Percentiles rank a stretch among this genome's conserved stretches.
Conservation (phyloP, 495 filamentous ascomycete species). For the Penicillium pancosmium region DNA sequence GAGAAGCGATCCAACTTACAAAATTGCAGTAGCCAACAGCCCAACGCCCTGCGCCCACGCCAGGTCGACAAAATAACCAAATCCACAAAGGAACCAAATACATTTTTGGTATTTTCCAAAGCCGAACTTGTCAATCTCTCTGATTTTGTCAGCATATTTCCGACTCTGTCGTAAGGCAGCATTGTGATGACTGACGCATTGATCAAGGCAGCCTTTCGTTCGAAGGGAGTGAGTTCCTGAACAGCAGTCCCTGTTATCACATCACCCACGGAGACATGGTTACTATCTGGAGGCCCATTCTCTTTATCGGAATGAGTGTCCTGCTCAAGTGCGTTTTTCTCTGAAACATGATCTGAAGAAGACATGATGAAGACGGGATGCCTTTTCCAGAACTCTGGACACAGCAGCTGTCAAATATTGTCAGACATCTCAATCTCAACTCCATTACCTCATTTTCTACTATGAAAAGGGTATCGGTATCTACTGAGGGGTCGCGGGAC, state of each 20-base stretch:
- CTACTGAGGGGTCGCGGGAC: not conserved
- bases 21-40: slow-evolving; percentile 17
- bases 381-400: slow-evolving; percentile 1
- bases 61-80: slow-evolving; percentile 54
- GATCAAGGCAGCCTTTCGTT: slow-evolving; percentile 8
- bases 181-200: slow-evolving; percentile 3
- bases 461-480: not conserved
- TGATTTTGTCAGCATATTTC: not conserved
- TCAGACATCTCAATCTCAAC: not conserved
- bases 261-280: not conserved
- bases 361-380: slow-evolving; percentile 5
- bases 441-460: not conserved
- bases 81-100: slow-evolving; percentile 51
- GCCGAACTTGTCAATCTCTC: slow-evolving; percentile 48
- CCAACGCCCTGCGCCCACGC: slow-evolving; percentile 54
- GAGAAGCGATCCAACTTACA: not conserved
- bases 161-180: not conserved
- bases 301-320: not conserved
- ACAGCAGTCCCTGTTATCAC: not conserved
- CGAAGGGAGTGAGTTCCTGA: slow-evolving; percentile 3
- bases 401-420: not conserved
- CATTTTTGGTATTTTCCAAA: slow-evolving; percentile 54
- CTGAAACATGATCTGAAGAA: not conserved
- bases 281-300: not conserved
- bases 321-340: not conserved